Evolutionary conservation across 768 basidiomycete species (phyloP).

Genomic region (Tylopilus felleus): DNA sequence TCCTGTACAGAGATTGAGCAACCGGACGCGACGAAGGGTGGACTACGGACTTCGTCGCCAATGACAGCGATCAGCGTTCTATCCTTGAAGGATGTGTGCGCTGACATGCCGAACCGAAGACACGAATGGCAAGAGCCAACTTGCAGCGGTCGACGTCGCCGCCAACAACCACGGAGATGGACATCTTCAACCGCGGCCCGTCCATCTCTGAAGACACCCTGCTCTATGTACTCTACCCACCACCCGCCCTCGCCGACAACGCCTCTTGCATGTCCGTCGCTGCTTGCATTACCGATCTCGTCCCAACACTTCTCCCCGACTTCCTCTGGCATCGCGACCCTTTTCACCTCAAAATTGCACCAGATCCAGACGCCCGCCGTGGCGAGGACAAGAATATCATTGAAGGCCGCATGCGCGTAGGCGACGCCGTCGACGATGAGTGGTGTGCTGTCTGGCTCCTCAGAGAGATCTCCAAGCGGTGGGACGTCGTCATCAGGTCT

Average conservation of each 20-base stretch:
- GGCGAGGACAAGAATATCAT: constrained; percentile 49
- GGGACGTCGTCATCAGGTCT: constrained; percentile 80
- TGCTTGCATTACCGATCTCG: constrained; percentile 57
- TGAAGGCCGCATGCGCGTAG: constrained; percentile 85
- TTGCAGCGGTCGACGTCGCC: not conserved
- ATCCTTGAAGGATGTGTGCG: constrained; percentile 64
- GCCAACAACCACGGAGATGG: constrained; percentile 37
- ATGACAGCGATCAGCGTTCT: constrained; percentile 91
- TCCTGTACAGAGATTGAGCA: constrained; percentile 53
- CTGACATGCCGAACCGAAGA: constrained; percentile 40
- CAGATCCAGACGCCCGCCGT: constrained; percentile 38
- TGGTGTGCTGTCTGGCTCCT: constrained; percentile 94
- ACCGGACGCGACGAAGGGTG: not conserved
- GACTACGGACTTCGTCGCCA: constrained; percentile 79
- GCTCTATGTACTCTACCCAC: constrained; percentile 70
- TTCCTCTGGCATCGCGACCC: constrained; percentile 84
- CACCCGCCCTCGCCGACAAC: constrained; percentile 50
- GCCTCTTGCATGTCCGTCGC: constrained; percentile 62
- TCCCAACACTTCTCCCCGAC: constrained; percentile 50
- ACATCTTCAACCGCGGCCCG: constrained; percentile 72
- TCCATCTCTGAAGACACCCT: constrained; percentile 85
- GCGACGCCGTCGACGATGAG: constrained; percentile 97
- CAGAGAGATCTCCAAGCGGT: constrained; percentile 67
- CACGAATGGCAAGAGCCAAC: constrained; percentile 16
- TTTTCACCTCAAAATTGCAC: constrained; percentile 71